phyloP scores from a whole-genome alignment of 768 basidiomycete genomes.

The Russula brevipes region DNA sequence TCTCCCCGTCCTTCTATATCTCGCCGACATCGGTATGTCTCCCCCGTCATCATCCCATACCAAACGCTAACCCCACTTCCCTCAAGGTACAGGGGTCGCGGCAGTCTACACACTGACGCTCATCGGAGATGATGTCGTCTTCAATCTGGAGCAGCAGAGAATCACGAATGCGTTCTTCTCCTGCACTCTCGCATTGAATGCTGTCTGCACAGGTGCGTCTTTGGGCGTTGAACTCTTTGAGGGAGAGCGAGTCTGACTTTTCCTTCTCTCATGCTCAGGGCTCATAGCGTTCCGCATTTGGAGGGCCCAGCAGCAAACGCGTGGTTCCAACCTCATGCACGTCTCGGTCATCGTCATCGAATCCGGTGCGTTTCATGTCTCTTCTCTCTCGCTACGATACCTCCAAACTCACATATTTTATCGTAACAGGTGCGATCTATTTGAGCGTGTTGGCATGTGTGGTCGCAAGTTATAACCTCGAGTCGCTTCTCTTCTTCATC shows the following conservation, averaged over 20 bases:
- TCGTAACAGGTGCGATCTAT: conserved; percentile 15
- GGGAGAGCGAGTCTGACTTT: background rate
- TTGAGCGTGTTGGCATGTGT: background rate
- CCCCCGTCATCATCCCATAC: no score
- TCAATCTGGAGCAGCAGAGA: conserved; percentile 8
- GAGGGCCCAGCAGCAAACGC: background rate
- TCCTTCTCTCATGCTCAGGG: background rate
- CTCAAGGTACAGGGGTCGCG: background rate
- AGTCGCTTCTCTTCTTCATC: conserved; percentile 18
- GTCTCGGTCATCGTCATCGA: no score
- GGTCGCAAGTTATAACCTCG: background rate
- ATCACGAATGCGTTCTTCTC: conserved; percentile 15
- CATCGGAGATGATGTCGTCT: background rate
- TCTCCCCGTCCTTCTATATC: no score
- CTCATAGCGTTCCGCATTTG: conserved; percentile 23
- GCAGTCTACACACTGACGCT: conserved; percentile 13
- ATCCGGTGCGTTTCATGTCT: no score
- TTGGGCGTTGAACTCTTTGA: background rate
- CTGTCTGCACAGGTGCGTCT: conserved; percentile 7
- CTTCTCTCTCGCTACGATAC: background rate
- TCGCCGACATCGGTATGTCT: no score
- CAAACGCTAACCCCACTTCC: no score
- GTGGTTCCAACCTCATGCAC: no score
- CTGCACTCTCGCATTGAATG: no score
- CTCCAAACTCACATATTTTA: background rate